phyloP scores from a whole-genome alignment of 805 yeast genomes.

The Vanderwaltozyma verrucispora region DNA sequence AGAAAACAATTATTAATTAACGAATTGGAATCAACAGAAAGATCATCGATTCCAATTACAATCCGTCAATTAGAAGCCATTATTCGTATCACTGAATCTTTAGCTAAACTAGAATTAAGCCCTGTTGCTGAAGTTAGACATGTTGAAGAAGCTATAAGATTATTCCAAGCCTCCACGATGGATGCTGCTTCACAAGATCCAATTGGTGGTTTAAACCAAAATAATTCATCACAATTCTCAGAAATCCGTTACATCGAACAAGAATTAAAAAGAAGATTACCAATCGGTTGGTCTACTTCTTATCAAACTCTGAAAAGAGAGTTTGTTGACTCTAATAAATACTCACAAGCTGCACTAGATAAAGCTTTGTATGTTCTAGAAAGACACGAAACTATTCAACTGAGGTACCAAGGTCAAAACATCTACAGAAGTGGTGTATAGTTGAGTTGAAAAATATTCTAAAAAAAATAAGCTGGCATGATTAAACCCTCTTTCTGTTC shows the following conservation, averaged over 20 bases:
- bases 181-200: constrained; percentile 60
- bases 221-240: constrained; percentile 49
- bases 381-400: constrained; percentile 76
- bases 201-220: constrained; percentile 40
- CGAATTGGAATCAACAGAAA: constrained; percentile 72
- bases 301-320: constrained; percentile 75
- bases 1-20: constrained; percentile 71
- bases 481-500: neutral
- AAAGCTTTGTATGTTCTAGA: constrained; percentile 74
- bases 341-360: constrained; percentile 64
- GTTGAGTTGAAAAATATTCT: too few species aligned
- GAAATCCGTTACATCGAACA: constrained; percentile 75
- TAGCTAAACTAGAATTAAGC: constrained; percentile 75
- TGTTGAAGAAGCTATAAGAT: constrained; percentile 89
- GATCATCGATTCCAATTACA: constrained; percentile 95
- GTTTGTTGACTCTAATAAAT: constrained; percentile 57
- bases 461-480: too few species aligned
- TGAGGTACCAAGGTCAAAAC: constrained; percentile 78
- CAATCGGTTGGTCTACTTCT: constrained; percentile 93
- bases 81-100: constrained; percentile 86
- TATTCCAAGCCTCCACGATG: constrained; percentile 96
- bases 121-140: constrained; percentile 83
- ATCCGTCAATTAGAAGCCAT: constrained; percentile 97
- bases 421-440: constrained; percentile 66
- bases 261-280: constrained; percentile 80